These are phyloP conservation scores for Macrolepiota dolichaula DNA, from an alignment of 768 basidiomycete species.

Conservation along the genomic window DNA sequence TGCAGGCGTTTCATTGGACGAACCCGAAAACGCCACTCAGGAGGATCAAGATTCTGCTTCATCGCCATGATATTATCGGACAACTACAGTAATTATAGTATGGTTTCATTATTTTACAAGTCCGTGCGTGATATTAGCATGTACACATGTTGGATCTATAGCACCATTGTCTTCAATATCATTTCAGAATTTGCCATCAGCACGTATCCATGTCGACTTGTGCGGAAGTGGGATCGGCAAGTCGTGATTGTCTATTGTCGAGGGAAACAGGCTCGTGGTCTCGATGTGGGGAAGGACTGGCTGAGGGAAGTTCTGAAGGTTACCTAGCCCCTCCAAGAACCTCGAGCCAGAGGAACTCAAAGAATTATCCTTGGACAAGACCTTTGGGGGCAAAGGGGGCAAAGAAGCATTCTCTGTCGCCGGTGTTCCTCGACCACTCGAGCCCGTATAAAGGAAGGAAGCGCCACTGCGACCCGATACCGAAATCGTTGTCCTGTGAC, in stretches of 20 bases:
- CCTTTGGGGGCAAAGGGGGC: slow-evolving; percentile 26
- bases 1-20: slow-evolving; percentile 1
- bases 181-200: slow-evolving; percentile 25
- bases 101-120: slow-evolving; percentile 1
- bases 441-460: neutral
- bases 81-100: neutral
- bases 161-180: neutral
- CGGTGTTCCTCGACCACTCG: slow-evolving; percentile 5
- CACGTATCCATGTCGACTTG: slow-evolving; percentile 51
- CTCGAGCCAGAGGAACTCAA: slow-evolving; percentile 27
- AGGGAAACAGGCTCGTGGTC: slow-evolving; percentile 31
- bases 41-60: neutral
- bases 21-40: neutral
- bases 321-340: slow-evolving; percentile 35
- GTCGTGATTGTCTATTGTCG: slow-evolving; percentile 42
- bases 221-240: slow-evolving; percentile 52
- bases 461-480: neutral
- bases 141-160: neutral
- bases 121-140: neutral
- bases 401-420: slow-evolving; percentile 16
- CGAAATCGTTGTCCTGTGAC: neutral
- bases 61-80: slow-evolving; percentile 1
- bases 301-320: neutral
- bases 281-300: neutral
- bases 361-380: slow-evolving; percentile 18